Evolutionary conservation across 176 grass and related monocot species (phyloP), one percentile per base, ranked within the genome.

Genomic region (Avena eriantha): DNA sequence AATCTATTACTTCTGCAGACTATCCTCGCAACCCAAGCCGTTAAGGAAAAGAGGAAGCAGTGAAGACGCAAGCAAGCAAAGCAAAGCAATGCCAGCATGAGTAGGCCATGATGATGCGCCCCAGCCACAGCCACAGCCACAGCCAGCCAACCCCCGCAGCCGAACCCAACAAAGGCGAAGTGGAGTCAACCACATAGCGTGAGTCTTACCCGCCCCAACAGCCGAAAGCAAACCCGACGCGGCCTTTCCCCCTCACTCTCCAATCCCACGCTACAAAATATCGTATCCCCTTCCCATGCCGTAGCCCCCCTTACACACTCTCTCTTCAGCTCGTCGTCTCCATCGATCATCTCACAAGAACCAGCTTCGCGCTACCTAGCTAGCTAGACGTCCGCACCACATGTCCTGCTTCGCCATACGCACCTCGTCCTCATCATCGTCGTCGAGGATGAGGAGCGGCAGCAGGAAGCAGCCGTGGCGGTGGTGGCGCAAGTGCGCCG

Each of bases 341-440:
- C 22, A 7, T 46, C 3, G 4, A 7, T 47, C 8, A 4, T 36
- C 72, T 36, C 34, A 3, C 8, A 11, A 49, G 6, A 4, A 76
- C 1, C 73, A 51, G 23, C 8, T 18, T 47, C n/a, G 19, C 5
- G 3, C 39, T 43, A 47, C 5, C 45, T 46, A 50, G 13, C 29
- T 19, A 71, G 43, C n/a, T 15, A 50, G 13, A 14, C 22, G 70
- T 43, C 24, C 7, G 4, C 7, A 50, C 46, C 18, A 51, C 66
- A 92, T 92, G 91, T 87, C 87, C 53, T 90, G 91, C 82, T 87
- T 93, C 35, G 82, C 81, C 81, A 58, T 41, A 78, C 35, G 4
- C 22, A 8, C 46, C 17, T 39, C 81, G 3, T 41, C 87, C 15
- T 21, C 81, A 3, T 39, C 81, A 5, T 41, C 87, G 29, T 21